These are phyloP conservation scores for Protea cynaroides DNA, from an alignment of 164 flowering plant genomes.

Conservation along the genomic window DNA sequence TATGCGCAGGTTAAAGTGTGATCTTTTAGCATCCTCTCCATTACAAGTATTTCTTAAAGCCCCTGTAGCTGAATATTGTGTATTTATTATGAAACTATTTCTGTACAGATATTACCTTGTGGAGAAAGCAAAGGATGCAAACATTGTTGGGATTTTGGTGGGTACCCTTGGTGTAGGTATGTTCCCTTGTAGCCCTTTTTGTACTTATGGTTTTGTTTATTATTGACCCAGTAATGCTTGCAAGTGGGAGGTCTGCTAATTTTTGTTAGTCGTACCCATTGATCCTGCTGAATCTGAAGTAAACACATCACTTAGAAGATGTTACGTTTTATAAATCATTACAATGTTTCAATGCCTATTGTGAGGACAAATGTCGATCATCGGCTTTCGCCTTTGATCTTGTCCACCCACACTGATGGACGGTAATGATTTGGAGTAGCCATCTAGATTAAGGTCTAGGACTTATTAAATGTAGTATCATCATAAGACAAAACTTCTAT, in stretches of 20 bases:
- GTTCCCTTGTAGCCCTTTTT: constrained; percentile 13
- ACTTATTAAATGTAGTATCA: too few species aligned
- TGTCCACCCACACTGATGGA: too few species aligned
- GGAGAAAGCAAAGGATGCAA: constrained; percentile 98
- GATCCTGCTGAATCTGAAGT: too few species aligned
- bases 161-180: constrained; percentile 97
- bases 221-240: not conserved
- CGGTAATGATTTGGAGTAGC: too few species aligned
- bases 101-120: constrained; percentile 77
- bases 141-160: constrained; percentile 86
- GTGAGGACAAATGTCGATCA: too few species aligned
- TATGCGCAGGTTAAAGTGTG: constrained; percentile 27
- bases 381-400: too few species aligned
- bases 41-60: not conserved
- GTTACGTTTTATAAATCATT: too few species aligned
- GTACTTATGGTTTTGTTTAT: not conserved
- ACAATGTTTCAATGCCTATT: not conserved
- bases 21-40: not conserved
- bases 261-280: too few species aligned
- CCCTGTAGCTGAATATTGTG: not conserved
- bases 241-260: too few species aligned
- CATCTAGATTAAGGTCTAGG: too few species aligned
- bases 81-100: not conserved
- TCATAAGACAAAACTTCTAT: too few species aligned
- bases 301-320: too few species aligned